phyloP scores from a whole-genome alignment of 108 stramenopile species.

The Thalassiosira profunda region DNA sequence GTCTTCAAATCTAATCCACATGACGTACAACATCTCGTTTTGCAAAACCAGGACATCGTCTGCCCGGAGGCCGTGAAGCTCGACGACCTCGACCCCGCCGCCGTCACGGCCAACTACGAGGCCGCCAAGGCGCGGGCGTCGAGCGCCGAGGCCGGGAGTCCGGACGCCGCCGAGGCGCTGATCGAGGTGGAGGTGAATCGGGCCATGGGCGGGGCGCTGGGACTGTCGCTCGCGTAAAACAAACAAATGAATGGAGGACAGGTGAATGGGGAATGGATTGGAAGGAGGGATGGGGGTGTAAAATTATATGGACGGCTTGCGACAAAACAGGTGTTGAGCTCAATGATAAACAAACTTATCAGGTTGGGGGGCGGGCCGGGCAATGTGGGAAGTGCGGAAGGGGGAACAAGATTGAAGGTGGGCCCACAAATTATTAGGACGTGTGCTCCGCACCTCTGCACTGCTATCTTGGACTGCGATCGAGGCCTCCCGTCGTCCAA shows the following conservation, averaged over 20 bases:
- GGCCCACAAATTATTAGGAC: no score
- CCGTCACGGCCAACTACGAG: slow-evolving; percentile 77
- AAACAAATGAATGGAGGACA: neutral
- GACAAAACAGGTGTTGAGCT: no score
- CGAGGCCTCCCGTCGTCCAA: slow-evolving; percentile 35
- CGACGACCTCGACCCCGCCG: slow-evolving; percentile 92
- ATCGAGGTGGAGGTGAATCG: slow-evolving; percentile 96
- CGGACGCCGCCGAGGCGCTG: slow-evolving; percentile 93
- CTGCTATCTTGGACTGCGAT: slow-evolving; percentile 39
- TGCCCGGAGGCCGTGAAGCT: slow-evolving; percentile 97
- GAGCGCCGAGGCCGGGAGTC: slow-evolving; percentile 78
- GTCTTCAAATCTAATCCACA: slow-evolving; percentile 5
- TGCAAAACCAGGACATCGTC: slow-evolving; percentile 82
- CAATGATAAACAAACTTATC: no score
- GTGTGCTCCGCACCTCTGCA: no score
- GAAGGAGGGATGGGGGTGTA: no score
- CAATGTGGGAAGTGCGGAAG: no score
- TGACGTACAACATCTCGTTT: neutral
- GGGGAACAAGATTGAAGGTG: no score
- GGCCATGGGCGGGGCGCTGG: slow-evolving; percentile 94
- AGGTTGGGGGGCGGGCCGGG: no score
- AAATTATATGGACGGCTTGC: no score
- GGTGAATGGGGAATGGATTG: no score
- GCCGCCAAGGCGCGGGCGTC: slow-evolving; percentile 80
- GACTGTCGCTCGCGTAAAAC: slow-evolving; percentile 58